phyloP scores from a whole-genome alignment of 306 rosid species.

The Vicia villosa region DNA sequence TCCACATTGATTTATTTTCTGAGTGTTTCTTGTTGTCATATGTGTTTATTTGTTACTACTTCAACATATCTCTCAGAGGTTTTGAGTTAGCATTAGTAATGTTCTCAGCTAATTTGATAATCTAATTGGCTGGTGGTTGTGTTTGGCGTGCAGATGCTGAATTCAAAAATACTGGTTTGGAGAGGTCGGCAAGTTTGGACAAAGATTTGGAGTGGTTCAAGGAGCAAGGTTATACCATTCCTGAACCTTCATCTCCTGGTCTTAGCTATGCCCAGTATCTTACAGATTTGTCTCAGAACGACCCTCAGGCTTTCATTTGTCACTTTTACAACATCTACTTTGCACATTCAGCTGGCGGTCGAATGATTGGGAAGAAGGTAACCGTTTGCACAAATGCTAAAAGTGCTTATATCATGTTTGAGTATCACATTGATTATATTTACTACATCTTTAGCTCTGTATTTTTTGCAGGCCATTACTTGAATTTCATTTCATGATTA shows the following conservation, averaged over 20 bases:
- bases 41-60: conserved; percentile 2
- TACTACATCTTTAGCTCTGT: neutral
- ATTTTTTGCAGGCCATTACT: neutral
- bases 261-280: conserved; percentile 69
- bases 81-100: neutral
- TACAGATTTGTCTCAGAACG: conserved; percentile 69
- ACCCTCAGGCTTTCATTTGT: conserved; percentile 92
- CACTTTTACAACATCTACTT: conserved; percentile 94
- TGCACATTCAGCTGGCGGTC: conserved; percentile 96
- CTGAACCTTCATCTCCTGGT: conserved; percentile 89
- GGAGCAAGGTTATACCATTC: conserved; percentile 83
- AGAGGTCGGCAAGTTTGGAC: conserved; percentile 82
- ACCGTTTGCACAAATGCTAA: conserved; percentile 9
- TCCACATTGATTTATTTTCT: neutral
- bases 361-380: conserved; percentile 79
- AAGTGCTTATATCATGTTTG: conserved; percentile 7
- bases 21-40: neutral
- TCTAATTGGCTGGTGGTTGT: neutral
- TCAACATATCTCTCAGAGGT: neutral
- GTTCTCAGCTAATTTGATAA: conserved; percentile 1
- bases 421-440: neutral
- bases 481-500: conserved; percentile 6
- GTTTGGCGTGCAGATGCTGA: conserved; percentile 60
- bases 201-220: conserved; percentile 95
- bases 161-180: conserved; percentile 88